Percentiles rank a stretch among this genome's conserved stretches.
Conservation (phyloP, 805 yeast species). For the Wickerhamiella siamensis region DNA sequence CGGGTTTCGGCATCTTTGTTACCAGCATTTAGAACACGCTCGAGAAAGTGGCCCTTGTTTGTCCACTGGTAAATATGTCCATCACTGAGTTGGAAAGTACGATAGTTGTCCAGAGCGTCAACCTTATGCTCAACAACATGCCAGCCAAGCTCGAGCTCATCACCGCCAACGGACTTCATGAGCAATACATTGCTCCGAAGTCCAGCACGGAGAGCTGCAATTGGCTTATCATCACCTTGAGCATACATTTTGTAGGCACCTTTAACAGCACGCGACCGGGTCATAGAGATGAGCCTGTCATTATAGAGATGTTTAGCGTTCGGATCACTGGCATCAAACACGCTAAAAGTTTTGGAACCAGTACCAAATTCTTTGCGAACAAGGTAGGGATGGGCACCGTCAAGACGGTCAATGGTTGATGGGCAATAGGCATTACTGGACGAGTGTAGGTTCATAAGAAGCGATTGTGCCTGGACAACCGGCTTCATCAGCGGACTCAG, state of each 20-base stretch:
- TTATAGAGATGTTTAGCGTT: constrained; percentile 18
- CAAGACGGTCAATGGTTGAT: constrained; percentile 31
- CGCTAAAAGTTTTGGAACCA: constrained; percentile 44
- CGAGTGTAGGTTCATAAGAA: constrained; percentile 41
- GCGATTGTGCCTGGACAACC: constrained; percentile 39
- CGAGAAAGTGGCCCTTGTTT: constrained; percentile 41
- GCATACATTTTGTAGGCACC: constrained; percentile 50
- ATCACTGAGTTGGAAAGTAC: constrained; percentile 46
- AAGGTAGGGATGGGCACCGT: constrained; percentile 27
- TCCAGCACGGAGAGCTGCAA: constrained; percentile 47
- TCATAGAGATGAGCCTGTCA: constrained; percentile 37
- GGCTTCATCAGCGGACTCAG: constrained; percentile 50
- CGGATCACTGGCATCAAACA: constrained; percentile 32
- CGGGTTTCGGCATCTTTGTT: constrained; percentile 52
- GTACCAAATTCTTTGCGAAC: constrained; percentile 45
- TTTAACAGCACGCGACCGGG: constrained; percentile 50
- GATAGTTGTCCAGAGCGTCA: constrained; percentile 46
- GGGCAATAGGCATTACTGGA: constrained; percentile 44
- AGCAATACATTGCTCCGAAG: constrained; percentile 43
- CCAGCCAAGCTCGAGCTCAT: constrained; percentile 48
- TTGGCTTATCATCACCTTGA: constrained; percentile 36
- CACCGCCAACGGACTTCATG: constrained; percentile 33
- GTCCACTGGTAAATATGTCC: constrained; percentile 57
- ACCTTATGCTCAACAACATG: constrained; percentile 45
- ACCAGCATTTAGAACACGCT: constrained; percentile 42